Evolutionary conservation across 495 filamentous ascomycete genomes (phyloP).

Genomic region (Cairneyella variabilis): DNA sequence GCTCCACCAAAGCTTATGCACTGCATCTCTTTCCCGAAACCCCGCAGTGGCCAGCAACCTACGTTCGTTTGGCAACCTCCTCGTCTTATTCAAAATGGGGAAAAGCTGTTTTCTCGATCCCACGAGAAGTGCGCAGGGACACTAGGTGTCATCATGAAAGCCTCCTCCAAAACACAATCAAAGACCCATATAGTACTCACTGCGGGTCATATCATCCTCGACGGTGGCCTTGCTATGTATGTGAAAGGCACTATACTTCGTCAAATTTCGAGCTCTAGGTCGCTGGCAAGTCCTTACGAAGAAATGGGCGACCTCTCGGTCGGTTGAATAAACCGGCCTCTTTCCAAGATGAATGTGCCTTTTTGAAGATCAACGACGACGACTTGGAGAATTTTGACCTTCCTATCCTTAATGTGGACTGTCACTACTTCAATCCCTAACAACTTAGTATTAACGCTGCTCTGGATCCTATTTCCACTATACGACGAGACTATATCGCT

Average conservation of each 20-base stretch:
- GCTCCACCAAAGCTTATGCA: not conserved
- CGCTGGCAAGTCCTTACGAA: not conserved
- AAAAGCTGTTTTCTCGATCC: not conserved
- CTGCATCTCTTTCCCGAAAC: not conserved
- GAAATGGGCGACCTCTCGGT: not conserved
- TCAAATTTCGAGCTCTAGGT: not conserved
- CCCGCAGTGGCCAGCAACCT: too few species aligned
- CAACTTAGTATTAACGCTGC: not conserved
- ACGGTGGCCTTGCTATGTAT: not conserved
- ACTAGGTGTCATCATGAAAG: not conserved
- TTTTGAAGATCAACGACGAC: not conserved
- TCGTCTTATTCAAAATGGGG: not conserved
- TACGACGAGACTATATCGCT: not conserved
- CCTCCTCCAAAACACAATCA: not conserved
- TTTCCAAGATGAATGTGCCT: not conserved
- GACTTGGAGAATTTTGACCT: not conserved
- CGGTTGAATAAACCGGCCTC: not conserved
- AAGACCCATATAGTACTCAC: not conserved
- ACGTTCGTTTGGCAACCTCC: too few species aligned
- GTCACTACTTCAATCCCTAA: not conserved
- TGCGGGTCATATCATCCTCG: not conserved
- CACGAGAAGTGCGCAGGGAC: not conserved
- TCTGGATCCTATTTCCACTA: not conserved
- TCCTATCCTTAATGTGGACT: not conserved
- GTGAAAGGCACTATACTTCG: not conserved